Conservation (phyloP, 2,329 filamentous ascomycete species). For the Sporothrix euskadiensis region DNA sequence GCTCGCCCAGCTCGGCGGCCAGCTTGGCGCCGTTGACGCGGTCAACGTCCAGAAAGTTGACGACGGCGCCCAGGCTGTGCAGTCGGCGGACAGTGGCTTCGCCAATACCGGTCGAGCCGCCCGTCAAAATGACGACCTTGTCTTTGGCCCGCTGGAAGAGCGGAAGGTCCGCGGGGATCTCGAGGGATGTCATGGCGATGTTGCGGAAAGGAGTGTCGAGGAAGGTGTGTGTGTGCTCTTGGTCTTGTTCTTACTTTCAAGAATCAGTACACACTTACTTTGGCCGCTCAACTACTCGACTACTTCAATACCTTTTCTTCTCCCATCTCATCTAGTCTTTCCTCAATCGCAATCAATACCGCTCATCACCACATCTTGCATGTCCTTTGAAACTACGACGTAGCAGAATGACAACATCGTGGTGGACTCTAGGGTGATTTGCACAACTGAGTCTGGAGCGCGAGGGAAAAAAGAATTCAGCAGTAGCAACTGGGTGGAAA, state of each 20-base stretch:
- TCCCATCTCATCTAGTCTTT: not conserved
- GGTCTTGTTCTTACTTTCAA: no score
- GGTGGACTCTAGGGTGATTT: constrained; percentile 13
- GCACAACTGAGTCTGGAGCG: not conserved
- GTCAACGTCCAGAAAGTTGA: constrained; percentile 18
- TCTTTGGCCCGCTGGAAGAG: constrained; percentile 18
- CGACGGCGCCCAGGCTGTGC: constrained; percentile 14
- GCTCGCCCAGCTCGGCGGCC: not conserved
- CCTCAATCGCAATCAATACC: not conserved
- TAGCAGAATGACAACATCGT: not conserved
- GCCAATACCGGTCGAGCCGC: constrained; percentile 23
- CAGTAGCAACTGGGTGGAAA: not conserved
- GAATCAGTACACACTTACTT: no score
- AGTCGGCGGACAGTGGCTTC: constrained; percentile 4
- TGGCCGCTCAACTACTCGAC: not conserved
- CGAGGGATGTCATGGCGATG: constrained; percentile 16
- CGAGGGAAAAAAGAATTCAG: not conserved
- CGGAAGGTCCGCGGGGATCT: constrained; percentile 15
- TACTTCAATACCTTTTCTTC: not conserved
- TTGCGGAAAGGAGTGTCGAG: not conserved
- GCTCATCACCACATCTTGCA: not conserved
- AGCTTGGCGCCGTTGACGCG: not conserved
- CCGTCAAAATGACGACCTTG: constrained; percentile 24
- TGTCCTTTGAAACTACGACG: no score
- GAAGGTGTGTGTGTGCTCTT: no score